Percentiles rank a stretch among this genome's conserved stretches.
Conservation (phyloP, 2,329 filamentous ascomycete genomes). For the Calonectria pseudoturangicola region DNA sequence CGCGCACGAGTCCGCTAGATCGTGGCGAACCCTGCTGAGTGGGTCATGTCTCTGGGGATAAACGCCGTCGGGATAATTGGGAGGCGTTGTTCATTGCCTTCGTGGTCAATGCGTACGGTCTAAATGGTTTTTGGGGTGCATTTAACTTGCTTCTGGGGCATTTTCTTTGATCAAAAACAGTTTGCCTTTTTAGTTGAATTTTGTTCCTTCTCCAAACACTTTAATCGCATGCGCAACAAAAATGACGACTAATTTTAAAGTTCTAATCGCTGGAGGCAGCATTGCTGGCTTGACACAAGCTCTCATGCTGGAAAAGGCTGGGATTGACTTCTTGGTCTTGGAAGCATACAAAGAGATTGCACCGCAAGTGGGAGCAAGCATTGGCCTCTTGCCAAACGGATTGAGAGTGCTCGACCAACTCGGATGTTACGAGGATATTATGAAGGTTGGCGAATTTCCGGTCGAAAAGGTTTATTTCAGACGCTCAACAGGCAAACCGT, state of each 20-base stretch:
- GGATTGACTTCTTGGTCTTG: constrained; percentile 1
- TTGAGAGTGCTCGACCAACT: constrained; percentile 1
- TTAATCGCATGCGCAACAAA: neutral
- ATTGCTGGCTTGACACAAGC: constrained; percentile 3
- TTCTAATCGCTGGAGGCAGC: constrained; percentile 4
- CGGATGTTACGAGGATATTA: constrained; percentile 7
- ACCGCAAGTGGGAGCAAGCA: constrained; percentile 5
- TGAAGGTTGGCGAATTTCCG: neutral
- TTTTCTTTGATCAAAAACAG: neutral
- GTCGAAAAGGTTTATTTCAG: constrained; percentile 1
- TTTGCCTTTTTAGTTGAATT: neutral
- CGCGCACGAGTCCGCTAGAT: neutral
- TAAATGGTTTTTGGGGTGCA: neutral
- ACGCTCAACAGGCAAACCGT: neutral
- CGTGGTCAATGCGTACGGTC: neutral
- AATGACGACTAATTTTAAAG: constrained; percentile 5
- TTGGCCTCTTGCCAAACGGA: neutral
- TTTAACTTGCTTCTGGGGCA: neutral
- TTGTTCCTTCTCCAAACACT: neutral
- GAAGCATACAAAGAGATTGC: neutral
- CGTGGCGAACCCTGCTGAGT: neutral
- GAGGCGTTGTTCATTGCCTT: neutral
- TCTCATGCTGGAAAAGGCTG: constrained; percentile 2
- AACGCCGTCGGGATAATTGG: neutral
- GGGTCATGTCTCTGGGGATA: neutral